These are phyloP conservation scores for Metarhizium sp. DNA, from an alignment of 2,329 filamentous ascomycete genomes.

Conservation along the genomic window DNA sequence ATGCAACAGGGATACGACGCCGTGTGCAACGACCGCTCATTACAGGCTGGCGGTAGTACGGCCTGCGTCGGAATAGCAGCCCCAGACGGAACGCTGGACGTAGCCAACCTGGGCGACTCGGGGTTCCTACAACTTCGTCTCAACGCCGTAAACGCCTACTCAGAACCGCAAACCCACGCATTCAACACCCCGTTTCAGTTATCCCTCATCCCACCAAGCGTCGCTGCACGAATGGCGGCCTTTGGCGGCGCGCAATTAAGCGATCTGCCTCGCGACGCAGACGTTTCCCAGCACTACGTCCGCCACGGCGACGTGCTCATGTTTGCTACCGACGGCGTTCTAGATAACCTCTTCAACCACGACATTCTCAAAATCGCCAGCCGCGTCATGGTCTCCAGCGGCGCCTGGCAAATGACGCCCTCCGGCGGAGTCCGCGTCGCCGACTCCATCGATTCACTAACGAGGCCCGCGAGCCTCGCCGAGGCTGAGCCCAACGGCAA, in stretches of 20 bases:
- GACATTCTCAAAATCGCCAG: constrained; percentile 78
- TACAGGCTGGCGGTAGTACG: constrained; percentile 81
- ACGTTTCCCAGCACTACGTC: constrained; percentile 65
- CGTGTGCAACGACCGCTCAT: constrained; percentile 62
- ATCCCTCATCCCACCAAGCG: constrained; percentile 71
- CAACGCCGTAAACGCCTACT: constrained; percentile 76
- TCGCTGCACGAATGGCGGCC: constrained; percentile 68
- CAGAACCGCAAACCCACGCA: constrained; percentile 82
- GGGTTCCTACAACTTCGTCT: constrained; percentile 82
- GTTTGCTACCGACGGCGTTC: constrained; percentile 89
- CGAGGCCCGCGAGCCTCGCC: constrained; percentile 17
- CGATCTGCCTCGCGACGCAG: constrained; percentile 77
- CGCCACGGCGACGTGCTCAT: constrained; percentile 90
- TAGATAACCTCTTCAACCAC: constrained; percentile 90
- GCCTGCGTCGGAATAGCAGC: constrained; percentile 77
- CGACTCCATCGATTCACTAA: constrained; percentile 43
- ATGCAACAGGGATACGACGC: constrained; percentile 80
- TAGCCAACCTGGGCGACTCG: constrained; percentile 92
- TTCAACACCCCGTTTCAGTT: constrained; percentile 98
- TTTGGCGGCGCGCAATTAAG: constrained; percentile 77
- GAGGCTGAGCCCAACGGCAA: constrained; percentile 11
- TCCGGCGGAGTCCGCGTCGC: constrained; percentile 54
- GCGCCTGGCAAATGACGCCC: constrained; percentile 61
- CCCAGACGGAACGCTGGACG: constrained; percentile 65
- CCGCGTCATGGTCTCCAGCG: constrained; percentile 60